Evolutionary conservation across 1,284 basidiomycete genomes (phyloP).

Genomic region (Leccinum variabile): DNA sequence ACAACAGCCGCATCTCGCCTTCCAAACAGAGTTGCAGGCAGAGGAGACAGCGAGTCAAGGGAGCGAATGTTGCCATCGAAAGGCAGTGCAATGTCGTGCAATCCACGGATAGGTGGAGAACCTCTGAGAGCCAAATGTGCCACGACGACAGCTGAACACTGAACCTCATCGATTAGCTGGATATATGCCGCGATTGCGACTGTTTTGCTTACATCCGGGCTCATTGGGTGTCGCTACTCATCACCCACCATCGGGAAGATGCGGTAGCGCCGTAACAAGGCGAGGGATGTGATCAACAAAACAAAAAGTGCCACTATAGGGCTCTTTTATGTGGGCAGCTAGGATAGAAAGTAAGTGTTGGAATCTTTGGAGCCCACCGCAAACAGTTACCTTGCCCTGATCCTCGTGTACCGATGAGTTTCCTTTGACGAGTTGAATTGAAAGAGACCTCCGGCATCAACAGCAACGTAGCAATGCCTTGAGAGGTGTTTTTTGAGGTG

Average conservation of each 20-base stretch:
- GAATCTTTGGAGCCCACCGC: conserved; percentile 6
- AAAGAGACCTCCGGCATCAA: not conserved
- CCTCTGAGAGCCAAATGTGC: not conserved
- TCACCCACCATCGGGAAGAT: conserved; percentile 24
- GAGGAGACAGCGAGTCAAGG: not conserved
- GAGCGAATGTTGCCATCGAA: conserved; percentile 10
- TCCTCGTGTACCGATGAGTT: conserved; percentile 17
- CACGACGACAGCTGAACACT: conserved; percentile 3
- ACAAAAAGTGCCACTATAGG: not conserved
- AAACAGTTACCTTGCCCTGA: conserved; percentile 29
- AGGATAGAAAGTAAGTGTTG: conserved; percentile 11
- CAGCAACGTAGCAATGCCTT: not conserved
- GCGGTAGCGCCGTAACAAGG: conserved; percentile 10
- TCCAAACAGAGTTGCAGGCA: not conserved
- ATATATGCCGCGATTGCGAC: conserved; percentile 21
- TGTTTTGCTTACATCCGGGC: conserved; percentile 12
- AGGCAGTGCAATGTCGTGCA: conserved; percentile 28
- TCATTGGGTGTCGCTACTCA: conserved; percentile 12
- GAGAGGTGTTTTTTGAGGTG: conserved; percentile 9
- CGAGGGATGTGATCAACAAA: not conserved
- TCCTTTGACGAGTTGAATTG: conserved; percentile 1
- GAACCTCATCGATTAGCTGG: conserved; percentile 14
- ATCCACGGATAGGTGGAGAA: conserved; percentile 7
- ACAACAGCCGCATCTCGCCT: not conserved
- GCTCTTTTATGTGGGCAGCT: not conserved